Conservation (phyloP, 768 basidiomycete genomes). For the Lactarius indigo region DNA sequence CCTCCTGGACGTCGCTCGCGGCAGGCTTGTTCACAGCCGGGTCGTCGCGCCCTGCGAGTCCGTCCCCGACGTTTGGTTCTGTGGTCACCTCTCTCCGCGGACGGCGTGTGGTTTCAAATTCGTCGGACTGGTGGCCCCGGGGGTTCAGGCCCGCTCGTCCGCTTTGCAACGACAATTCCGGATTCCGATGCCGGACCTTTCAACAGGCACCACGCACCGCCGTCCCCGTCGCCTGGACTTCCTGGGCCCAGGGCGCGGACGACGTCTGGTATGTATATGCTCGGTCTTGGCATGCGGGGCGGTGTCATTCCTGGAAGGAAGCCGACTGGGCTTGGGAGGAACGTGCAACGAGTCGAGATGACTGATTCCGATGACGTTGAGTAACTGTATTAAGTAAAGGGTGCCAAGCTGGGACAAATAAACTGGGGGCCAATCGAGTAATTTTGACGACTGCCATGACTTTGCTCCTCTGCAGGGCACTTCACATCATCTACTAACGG, state of each 20-base stretch:
- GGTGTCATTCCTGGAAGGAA: slow-evolving; percentile 3
- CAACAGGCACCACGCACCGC: slow-evolving; percentile 10
- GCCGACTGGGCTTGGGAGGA: background rate
- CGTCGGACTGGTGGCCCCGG: slow-evolving; percentile 32
- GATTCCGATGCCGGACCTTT: slow-evolving; percentile 55
- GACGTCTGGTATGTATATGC: slow-evolving; percentile 59
- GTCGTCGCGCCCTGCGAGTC: slow-evolving; percentile 40
- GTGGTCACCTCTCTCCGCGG: slow-evolving; percentile 65
- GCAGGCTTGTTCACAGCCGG: slow-evolving; percentile 44
- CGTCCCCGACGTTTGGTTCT: slow-evolving; percentile 59
- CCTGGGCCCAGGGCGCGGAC: slow-evolving; percentile 42
- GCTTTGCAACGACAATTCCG: slow-evolving; percentile 41
- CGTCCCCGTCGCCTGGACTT: slow-evolving; percentile 26
- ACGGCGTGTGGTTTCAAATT: slow-evolving; percentile 41
- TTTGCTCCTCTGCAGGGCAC: background rate
- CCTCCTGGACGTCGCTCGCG: slow-evolving; percentile 50
- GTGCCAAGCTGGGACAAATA: slow-evolving; percentile 20
- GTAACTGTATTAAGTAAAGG: slow-evolving; percentile 5
- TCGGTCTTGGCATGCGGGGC: slow-evolving; percentile 50
- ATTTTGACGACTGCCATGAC: background rate
- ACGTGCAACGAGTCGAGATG: background rate
- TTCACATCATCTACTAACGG: background rate
- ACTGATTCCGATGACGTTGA: background rate
- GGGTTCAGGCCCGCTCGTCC: slow-evolving; percentile 23
- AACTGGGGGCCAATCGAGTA: background rate